Conservation (phyloP, 306 rosid species). For the Fragaria iinumae region DNA sequence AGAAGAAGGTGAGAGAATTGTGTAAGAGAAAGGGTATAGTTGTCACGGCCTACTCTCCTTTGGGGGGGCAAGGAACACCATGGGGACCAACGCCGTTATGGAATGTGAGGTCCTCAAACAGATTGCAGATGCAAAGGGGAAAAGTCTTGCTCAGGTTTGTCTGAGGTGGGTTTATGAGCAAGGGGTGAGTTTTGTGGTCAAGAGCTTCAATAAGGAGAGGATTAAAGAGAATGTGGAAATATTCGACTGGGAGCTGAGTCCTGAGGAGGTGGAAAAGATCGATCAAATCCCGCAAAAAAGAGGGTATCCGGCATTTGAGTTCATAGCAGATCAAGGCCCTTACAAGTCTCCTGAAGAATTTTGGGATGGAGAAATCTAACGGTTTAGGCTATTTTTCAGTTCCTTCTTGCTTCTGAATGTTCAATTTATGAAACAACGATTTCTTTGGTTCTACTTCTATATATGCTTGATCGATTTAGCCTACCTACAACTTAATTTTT, state of each 20-base stretch:
- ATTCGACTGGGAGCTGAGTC: slow-evolving; percentile 38
- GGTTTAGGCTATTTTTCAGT: background rate
- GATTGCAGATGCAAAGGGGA: background rate
- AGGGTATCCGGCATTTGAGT: background rate
- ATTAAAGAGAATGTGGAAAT: slow-evolving; percentile 41
- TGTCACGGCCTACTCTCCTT: slow-evolving; percentile 45
- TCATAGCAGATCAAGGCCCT: slow-evolving; percentile 15
- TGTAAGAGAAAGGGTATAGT: slow-evolving; percentile 38
- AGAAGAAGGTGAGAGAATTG: slow-evolving; percentile 31
- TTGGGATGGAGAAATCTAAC: slow-evolving; percentile 20
- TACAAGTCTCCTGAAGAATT: slow-evolving; percentile 10
- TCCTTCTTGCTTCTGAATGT: background rate
- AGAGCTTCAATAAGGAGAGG: slow-evolving; percentile 43
- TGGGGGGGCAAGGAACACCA: slow-evolving; percentile 29
- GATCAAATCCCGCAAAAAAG: slow-evolving; percentile 30
- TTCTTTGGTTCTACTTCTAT: no score
- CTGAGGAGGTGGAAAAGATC: slow-evolving; percentile 32
- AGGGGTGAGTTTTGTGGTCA: slow-evolving; percentile 38
- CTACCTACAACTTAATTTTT: no score
- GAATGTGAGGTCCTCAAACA: slow-evolving; percentile 22
- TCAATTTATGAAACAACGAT: no score
- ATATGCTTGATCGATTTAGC: no score
- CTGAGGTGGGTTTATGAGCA: slow-evolving; percentile 42
- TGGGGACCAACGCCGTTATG: slow-evolving; percentile 36
- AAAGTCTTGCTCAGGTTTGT: slow-evolving; percentile 17